Base-by-base conservation (phyloP, 805 yeast species). In the Candida coleopterorum region DNA sequence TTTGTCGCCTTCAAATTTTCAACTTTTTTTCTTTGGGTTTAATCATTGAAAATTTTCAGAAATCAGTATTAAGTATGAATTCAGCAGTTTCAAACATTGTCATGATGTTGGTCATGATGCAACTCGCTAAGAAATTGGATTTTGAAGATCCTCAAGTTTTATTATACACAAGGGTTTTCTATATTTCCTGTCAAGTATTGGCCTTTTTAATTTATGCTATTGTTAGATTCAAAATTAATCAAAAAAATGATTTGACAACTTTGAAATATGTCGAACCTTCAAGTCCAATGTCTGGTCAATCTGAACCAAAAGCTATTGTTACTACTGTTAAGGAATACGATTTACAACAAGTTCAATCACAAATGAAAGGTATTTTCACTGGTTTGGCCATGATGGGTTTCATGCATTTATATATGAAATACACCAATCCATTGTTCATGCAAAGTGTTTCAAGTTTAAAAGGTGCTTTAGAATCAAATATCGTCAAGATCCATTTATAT, bases 321-420 rank as follows among this genome's bases (percentile, higher is more conserved):
- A 87, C 96, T 48, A 90, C 97, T 36, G 87, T 88, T 47, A 86
- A 79, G 72, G 96, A 93, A 52, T 93, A 93, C 72, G 98, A 93
- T 64, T 75, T 89, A 60, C 74, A 79, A 57, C 96, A 90, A 70
- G 75, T 90, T 44, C 79, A 85, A 62, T 43, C 77, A 35, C 80
- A 87, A 42, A 74, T 89, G 63, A 87, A 85, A 66, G 78, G 94
- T 46, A 76, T 87, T 48, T 80, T 82, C 73, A 85, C 94, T 45
- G 84, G 94, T 46, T 58, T 89, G 50, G 96, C 95, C 53, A 87
- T 93, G 95, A 89, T 93, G 89, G 95, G 83, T 18, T 85, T 90
- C 80, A 89, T 90, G 97, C 98, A 93, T 66, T 56, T 93, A 44
- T 90, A 90, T 79, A 79, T 93, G 94, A 84, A 87, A 67, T 93